These are phyloP conservation scores for Moesziomyces sp. DNA, from an alignment of 1,284 basidiomycete genomes.

Conservation along the genomic window DNA sequence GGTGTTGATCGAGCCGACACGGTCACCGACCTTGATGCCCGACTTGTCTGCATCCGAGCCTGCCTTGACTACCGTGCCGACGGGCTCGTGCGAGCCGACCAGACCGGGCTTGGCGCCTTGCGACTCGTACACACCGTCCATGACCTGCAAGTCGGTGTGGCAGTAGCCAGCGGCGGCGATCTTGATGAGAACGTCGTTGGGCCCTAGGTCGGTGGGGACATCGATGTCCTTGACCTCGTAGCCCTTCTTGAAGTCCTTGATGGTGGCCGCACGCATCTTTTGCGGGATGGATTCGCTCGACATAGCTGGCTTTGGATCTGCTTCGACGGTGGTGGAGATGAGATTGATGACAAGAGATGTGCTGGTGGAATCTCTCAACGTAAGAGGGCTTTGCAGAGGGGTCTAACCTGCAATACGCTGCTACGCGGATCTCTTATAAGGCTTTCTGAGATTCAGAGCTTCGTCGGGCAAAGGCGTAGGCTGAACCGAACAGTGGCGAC, in stretches of 20 bases:
- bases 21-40: conserved; percentile 58
- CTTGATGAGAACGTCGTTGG: conserved; percentile 44
- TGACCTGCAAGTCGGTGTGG: conserved; percentile 60
- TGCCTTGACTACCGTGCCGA: conserved; percentile 52
- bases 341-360: not conserved
- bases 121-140: conserved; percentile 54
- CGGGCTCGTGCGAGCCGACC: conserved; percentile 60
- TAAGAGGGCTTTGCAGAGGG: too few species aligned
- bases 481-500: too few species aligned
- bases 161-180: conserved; percentile 58
- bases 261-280: conserved; percentile 55
- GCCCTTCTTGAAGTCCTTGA: conserved; percentile 57
- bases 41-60: conserved; percentile 37
- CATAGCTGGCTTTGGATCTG: conserved; percentile 22
- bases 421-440: too few species aligned
- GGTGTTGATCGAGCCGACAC: conserved; percentile 64
- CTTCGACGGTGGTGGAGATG: too few species aligned
- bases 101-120: conserved; percentile 53
- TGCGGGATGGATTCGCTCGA: conserved; percentile 44
- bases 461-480: too few species aligned
- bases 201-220: conserved; percentile 40
- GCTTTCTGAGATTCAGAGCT: too few species aligned
- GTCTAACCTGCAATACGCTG: too few species aligned
- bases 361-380: not conserved
- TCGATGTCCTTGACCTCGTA: conserved; percentile 54